Evolutionary conservation across 2,329 filamentous ascomycete genomes (phyloP), one percentile per base, ranked within the genome.

Genomic region (Thielaviopsis musarum): DNA sequence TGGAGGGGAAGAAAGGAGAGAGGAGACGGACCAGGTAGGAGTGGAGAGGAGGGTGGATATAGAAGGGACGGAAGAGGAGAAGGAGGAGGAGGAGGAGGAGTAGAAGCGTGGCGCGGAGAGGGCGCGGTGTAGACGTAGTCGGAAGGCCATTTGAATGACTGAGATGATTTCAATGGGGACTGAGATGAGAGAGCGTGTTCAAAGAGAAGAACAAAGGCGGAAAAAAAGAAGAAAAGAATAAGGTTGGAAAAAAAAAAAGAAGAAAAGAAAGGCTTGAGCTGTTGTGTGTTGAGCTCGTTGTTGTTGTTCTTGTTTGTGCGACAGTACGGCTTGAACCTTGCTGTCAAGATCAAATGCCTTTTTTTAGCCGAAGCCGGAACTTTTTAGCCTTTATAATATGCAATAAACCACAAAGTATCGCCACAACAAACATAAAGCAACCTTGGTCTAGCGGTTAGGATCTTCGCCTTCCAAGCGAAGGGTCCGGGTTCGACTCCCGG

Each of bases 1-100:
- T 58, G 69, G 54, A 57, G 66, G 45, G 19, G 67, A 62, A 62
- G 68, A 48, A 0, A 93, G 75, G 5, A 95, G 81, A 9, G 86
- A 84, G 38, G 81, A 75, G 64, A 94, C 84, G 53, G 91, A 95
- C 91, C 91, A 96, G 55, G 80, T 85, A 22, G 91, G 89, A 62
- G 78, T 77, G 17, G 81, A 77, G 58, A 91, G 81, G 59, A 86
- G 74, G n/a, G 71, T 68, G 54, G 71, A 66, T 58, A 64, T 65
- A 52, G 59, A 66, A 58, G 54, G 60, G 53, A 62, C 54, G 48
- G 63, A 63, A 58, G 63, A 64, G 17, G 63, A 61, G 41, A 17
- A 41, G 9, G 30, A 38, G 10, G 7, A 28, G 22, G 22, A 45
- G 3, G 53, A 24, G 2, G 38, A 13, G 30, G 56, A 54, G 6